Evolutionary conservation across 352 stramenopile genomes (phyloP).

Genomic region (Pythium dissimile): DNA sequence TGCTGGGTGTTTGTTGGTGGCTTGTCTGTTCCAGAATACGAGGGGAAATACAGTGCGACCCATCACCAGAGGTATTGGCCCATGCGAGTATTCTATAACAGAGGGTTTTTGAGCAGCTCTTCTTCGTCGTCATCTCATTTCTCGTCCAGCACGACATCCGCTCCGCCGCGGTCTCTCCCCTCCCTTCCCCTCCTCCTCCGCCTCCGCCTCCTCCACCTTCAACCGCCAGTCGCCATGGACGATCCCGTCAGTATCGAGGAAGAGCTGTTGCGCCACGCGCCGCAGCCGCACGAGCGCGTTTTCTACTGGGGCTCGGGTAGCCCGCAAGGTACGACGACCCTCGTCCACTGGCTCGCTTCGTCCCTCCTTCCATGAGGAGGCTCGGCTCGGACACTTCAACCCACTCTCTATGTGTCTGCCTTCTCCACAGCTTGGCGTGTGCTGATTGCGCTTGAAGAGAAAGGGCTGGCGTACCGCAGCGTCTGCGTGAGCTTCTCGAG

Average conservation of each 20-base stretch:
- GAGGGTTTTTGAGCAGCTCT: neutral
- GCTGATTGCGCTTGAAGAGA: slow-evolving; percentile 78
- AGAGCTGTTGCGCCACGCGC: slow-evolving; percentile 51
- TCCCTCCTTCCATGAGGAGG: too few species aligned
- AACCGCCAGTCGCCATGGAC: neutral
- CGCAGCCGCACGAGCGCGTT: slow-evolving; percentile 64
- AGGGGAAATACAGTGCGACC: too few species aligned
- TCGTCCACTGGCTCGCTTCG: neutral
- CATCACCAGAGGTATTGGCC: neutral
- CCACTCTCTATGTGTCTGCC: neutral
- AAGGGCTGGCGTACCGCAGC: slow-evolving; percentile 69
- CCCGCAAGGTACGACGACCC: slow-evolving; percentile 59
- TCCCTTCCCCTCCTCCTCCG: neutral
- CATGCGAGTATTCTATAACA: neutral
- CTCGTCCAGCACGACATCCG: too few species aligned
- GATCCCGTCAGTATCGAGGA: slow-evolving; percentile 40
- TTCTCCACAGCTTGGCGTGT: slow-evolving; percentile 63
- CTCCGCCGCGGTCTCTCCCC: too few species aligned
- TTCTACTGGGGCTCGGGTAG: slow-evolving; percentile 83
- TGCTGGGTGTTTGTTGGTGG: neutral
- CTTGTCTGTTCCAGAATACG: too few species aligned
- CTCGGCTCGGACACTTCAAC: too few species aligned
- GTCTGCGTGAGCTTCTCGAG: slow-evolving; percentile 83
- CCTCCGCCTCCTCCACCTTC: neutral
- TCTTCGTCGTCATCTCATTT: neutral